Conservation (phyloP, 495 filamentous ascomycete genomes). For the Glarea lozoyensis region DNA sequence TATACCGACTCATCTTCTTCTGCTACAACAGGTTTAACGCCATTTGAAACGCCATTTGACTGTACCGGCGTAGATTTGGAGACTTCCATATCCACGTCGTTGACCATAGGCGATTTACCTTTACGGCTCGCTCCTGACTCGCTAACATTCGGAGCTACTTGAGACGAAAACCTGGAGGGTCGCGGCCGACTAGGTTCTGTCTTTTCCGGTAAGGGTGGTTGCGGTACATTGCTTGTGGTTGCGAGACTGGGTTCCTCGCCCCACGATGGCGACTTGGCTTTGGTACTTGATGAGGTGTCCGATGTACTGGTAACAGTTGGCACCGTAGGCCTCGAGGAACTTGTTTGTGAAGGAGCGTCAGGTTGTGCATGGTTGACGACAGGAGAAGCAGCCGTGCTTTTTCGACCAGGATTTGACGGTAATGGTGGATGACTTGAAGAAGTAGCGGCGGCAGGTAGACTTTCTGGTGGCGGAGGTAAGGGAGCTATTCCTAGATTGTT, state of each 20-base stretch:
- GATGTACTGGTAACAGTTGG: constrained; percentile 24
- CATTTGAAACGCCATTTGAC: constrained; percentile 46
- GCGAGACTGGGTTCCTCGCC: constrained; percentile 30
- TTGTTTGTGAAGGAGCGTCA: constrained; percentile 22
- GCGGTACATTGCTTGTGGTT: constrained; percentile 27
- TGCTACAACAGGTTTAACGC: constrained; percentile 33
- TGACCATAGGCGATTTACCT: constrained; percentile 23
- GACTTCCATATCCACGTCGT: constrained; percentile 1
- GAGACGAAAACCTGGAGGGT: constrained; percentile 15
- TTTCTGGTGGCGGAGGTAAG: constrained; percentile 31
- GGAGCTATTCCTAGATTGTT: constrained; percentile 39
- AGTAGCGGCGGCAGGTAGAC: constrained; percentile 13
- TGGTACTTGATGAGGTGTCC: constrained; percentile 20
- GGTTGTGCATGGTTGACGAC: constrained; percentile 46
- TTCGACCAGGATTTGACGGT: constrained; percentile 15
- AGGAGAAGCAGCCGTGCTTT: constrained; percentile 43
- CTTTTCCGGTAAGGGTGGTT: constrained; percentile 37
- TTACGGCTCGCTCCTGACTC: constrained; percentile 29
- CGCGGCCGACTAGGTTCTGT: constrained; percentile 24
- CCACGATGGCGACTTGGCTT: constrained; percentile 41
- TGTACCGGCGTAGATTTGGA: constrained; percentile 19
- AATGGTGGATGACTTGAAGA: constrained; percentile 16
- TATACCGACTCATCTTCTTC: constrained; percentile 76
- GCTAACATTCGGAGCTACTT: constrained; percentile 30
- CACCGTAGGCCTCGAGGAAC: constrained; percentile 32